These are phyloP conservation scores for Pichia nakasei DNA, from an alignment of 805 yeast genomes.

Conservation along the genomic window DNA sequence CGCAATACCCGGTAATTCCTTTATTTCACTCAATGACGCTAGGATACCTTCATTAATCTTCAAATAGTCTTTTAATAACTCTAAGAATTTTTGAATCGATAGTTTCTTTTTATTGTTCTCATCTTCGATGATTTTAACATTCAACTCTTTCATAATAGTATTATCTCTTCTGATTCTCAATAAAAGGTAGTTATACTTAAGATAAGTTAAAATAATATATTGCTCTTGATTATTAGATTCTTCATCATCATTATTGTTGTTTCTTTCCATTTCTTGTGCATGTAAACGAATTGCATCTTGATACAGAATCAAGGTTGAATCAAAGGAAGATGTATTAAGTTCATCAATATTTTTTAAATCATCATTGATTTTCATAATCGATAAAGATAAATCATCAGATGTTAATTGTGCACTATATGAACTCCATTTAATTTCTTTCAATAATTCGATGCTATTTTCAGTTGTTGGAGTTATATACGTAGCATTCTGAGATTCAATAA, in stretches of 20 bases:
- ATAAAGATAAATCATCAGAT: constrained; percentile 65
- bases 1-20: constrained; percentile 87
- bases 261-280: constrained; percentile 42
- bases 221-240: constrained; percentile 57
- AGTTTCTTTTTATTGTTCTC: constrained; percentile 8
- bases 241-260: constrained; percentile 34
- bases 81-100: constrained; percentile 21
- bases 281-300: constrained; percentile 59
- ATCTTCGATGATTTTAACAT: constrained; percentile 15
- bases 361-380: constrained; percentile 35
- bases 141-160: constrained; percentile 30
- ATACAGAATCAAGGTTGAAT: constrained; percentile 54
- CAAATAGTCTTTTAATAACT: constrained; percentile 32
- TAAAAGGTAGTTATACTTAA: constrained; percentile 58
- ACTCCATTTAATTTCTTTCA: constrained; percentile 39
- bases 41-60: constrained; percentile 44
- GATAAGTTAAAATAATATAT: constrained; percentile 67
- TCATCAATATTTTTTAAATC: constrained; percentile 26
- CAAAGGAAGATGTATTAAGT: constrained; percentile 41
- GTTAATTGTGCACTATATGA: constrained; percentile 49
- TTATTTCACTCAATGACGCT: constrained; percentile 46
- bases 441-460: constrained; percentile 12
- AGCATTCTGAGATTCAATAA: constrained; percentile 29
- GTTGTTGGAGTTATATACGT: constrained; percentile 27
- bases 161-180: constrained; percentile 68